Base-by-base conservation (phyloP, 2,329 filamentous ascomycete species). In the Apiospora rasikravindrae region DNA sequence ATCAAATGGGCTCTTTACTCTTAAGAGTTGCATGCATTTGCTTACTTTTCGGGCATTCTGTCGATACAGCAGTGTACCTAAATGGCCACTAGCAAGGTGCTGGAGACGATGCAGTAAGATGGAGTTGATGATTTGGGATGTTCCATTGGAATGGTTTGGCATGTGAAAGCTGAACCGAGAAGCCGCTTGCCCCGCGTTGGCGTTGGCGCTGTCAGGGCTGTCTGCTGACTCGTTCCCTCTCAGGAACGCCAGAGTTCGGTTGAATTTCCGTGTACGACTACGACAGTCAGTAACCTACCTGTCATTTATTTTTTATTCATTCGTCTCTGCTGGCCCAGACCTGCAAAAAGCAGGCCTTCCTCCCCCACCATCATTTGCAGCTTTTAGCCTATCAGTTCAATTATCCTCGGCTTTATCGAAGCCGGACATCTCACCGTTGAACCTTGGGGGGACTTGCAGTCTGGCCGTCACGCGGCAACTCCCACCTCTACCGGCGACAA, bases 301-400 rank as follows among this genome's bases (percentile, higher is more conserved):
- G 69, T 75, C 78, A 75, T 71, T 79, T 80, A 77, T 78, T 45
- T 45, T 45, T 45, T 24, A 49, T 40, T 64, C 33, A n/a, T 40
- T 24, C 33, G n/a, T 64, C 10, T 64, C n/a, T 64, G 57, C 8
- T 61, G 53, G 29, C 53, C 53, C 22, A 10, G 53, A 57, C 14
- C 51, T 29, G 51, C 14, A 57, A 29, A 57, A 2, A 37, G 51
- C 26, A 29, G 51, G 10, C 26, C 26, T 24, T 51, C 26, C 22
- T 26, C 24, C n/a, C n/a, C 40, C 24, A 45, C 40, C 22, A 45
- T 10, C 40, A 68, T 29, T 45, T 37, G 33, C 33, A 37, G 14
- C 67, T 5, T n/a, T 64, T 57, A 2, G 51, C 26, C 24, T 19
- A 8, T 7, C 51, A 19, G 51, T 10, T 33, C 51, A 29, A 57